A percentile compares a stretch with the other conserved stretches of the same genome.
These are phyloP conservation scores for Backusella westeae DNA, from an alignment of 192 early-diverging fungal genomes.

Conservation along the genomic window DNA sequence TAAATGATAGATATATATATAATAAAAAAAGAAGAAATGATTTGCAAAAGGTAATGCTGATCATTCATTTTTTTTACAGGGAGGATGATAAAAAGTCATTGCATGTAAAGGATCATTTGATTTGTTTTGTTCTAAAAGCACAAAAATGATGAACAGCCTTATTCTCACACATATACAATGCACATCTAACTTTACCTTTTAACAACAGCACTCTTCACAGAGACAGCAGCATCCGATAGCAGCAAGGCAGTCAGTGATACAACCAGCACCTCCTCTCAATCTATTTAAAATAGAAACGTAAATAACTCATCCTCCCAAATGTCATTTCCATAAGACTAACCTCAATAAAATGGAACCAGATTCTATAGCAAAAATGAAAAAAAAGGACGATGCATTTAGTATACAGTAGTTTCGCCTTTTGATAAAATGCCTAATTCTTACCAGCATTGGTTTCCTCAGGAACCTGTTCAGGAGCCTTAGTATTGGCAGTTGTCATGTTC, in stretches of 20 bases:
- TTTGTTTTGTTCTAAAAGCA: not conserved
- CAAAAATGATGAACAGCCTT: not conserved
- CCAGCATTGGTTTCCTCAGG: not conserved
- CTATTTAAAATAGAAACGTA: not conserved
- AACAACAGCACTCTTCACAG: slow-evolving; percentile 11
- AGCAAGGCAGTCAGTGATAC: slow-evolving; percentile 6
- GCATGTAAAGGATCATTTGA: not conserved
- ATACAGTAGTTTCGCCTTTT: not conserved
- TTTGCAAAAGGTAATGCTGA: not conserved
- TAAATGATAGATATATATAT: not conserved
- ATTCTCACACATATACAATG: not conserved
- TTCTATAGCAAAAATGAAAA: not conserved
- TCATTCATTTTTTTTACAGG: not conserved
- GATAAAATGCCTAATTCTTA: not conserved
- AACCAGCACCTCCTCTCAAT: slow-evolving; percentile 15
- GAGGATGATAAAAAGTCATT: not conserved
- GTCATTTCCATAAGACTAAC: not conserved
- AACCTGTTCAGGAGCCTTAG: not conserved
- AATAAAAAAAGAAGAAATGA: not conserved
- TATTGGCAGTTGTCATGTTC: not conserved
- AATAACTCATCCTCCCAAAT: not conserved
- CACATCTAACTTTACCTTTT: not conserved
- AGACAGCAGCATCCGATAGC: slow-evolving; percentile 12
- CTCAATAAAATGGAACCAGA: slow-evolving; percentile 5
- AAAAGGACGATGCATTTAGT: not conserved